Conservation (phyloP, 108 stramenopile species). For the Skeletonema menzelii region DNA sequence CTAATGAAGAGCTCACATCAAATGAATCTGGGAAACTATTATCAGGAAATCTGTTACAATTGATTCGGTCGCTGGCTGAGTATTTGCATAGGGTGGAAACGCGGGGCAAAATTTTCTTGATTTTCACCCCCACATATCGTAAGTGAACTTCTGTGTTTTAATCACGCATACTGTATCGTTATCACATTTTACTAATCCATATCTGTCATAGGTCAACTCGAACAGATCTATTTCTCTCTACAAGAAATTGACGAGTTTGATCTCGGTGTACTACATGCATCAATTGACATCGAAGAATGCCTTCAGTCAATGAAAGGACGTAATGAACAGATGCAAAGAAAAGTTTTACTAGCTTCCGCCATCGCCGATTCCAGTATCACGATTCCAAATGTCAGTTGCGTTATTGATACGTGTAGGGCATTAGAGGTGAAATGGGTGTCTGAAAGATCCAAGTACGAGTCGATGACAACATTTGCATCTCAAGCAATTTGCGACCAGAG, state of each 20-base stretch:
- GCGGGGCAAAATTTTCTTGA: slow-evolving; percentile 26
- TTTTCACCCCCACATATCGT: slow-evolving; percentile 53
- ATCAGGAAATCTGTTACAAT: slow-evolving; percentile 4
- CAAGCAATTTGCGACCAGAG: slow-evolving; percentile 53
- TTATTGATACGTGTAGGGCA: slow-evolving; percentile 56
- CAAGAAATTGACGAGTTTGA: slow-evolving; percentile 12
- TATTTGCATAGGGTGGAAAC: slow-evolving; percentile 22
- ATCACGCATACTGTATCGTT: neutral
- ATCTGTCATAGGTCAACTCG: slow-evolving; percentile 11
- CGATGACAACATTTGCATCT: slow-evolving; percentile 39
- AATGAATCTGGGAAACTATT: slow-evolving; percentile 34
- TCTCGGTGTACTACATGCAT: slow-evolving; percentile 43
- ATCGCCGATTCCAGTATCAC: slow-evolving; percentile 57
- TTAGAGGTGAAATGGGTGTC: slow-evolving; percentile 47
- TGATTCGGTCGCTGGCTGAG: slow-evolving; percentile 14
- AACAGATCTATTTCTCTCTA: slow-evolving; percentile 34
- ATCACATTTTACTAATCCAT: neutral
- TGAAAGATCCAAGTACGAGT: slow-evolving; percentile 8
- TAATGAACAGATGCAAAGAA: slow-evolving; percentile 1
- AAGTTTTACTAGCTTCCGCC: slow-evolving; percentile 51
- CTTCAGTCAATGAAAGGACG: slow-evolving; percentile 26
- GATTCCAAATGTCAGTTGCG: slow-evolving; percentile 47
- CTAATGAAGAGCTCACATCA: slow-evolving; percentile 24
- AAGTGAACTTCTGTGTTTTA: neutral
- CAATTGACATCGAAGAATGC: slow-evolving; percentile 49